Evolutionary conservation across 1,284 basidiomycete species (phyloP).

Genomic region (Stygiomarasmius scandens): DNA sequence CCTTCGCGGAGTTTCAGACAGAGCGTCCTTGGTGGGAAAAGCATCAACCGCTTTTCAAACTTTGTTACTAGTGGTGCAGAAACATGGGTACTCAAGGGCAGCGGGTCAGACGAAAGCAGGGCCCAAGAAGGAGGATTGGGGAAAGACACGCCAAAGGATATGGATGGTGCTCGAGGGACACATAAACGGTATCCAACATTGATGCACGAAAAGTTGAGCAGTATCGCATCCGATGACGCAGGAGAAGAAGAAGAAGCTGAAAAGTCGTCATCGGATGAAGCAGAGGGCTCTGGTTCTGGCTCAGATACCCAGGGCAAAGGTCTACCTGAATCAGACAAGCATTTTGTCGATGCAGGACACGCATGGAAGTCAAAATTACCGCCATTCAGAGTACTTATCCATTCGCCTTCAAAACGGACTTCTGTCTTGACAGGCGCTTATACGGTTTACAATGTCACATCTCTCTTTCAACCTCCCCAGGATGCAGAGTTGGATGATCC

Average conservation of each 20-base stretch:
- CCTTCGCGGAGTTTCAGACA: slow-evolving; percentile 61
- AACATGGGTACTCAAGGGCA: slow-evolving; percentile 73
- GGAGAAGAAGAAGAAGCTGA: slow-evolving; percentile 42
- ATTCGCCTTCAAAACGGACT: slow-evolving; percentile 74
- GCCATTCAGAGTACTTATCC: slow-evolving; percentile 73
- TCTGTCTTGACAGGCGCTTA: slow-evolving; percentile 72
- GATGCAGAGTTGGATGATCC: not conserved
- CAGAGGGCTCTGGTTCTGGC: slow-evolving; percentile 27
- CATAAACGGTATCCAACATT: slow-evolving; percentile 16
- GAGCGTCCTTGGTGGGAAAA: slow-evolving; percentile 74
- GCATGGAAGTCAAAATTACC: slow-evolving; percentile 75
- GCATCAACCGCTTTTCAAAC: slow-evolving; percentile 78
- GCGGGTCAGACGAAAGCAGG: slow-evolving; percentile 25
- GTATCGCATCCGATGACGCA: slow-evolving; percentile 24
- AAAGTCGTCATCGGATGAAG: slow-evolving; percentile 25
- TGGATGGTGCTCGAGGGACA: not conserved
- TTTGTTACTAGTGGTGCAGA: slow-evolving; percentile 88
- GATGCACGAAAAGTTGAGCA: slow-evolving; percentile 25
- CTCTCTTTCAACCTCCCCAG: slow-evolving; percentile 55
- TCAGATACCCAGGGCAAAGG: slow-evolving; percentile 36
- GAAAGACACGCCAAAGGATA: not conserved
- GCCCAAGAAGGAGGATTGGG: slow-evolving; percentile 4
- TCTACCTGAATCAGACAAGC: slow-evolving; percentile 61
- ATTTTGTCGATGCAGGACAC: slow-evolving; percentile 75
- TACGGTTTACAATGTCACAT: slow-evolving; percentile 77